Conservation (phyloP, 345 rosid species). For the Dipteronia dyeriana region DNA sequence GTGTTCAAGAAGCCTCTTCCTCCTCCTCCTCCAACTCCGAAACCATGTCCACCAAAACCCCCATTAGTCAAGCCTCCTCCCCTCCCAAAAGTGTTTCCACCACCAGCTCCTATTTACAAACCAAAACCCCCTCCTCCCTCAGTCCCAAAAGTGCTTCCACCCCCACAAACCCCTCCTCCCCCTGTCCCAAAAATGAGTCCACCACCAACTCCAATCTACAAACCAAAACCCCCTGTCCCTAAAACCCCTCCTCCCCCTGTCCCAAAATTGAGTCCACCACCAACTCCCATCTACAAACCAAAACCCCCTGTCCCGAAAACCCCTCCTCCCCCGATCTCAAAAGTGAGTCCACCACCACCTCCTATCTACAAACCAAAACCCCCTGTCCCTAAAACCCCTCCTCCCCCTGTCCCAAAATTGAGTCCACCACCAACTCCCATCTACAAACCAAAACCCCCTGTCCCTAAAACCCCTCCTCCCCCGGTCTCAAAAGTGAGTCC, state of each 20-base stretch:
- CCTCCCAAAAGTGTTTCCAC: conserved; percentile 32
- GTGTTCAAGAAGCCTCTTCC: not conserved
- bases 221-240: no score
- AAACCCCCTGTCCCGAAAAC: conserved; percentile 1
- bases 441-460: conserved; percentile 20
- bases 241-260: conserved; percentile 31
- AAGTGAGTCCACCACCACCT: conserved; percentile 30
- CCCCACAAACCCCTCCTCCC: conserved; percentile 2
- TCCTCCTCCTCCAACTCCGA: not conserved
- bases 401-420: conserved; percentile 24
- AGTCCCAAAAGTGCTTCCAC: conserved; percentile 29
- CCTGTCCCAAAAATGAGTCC: not conserved
- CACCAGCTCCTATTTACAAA: conserved; percentile 24
- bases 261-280: conserved; percentile 10
- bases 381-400: conserved; percentile 28
- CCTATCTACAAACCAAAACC: no score
- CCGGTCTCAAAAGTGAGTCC: conserved; percentile 25
- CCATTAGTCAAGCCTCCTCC: conserved; percentile 22
- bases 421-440: conserved; percentile 3
- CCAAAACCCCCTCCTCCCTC: conserved; percentile 31
- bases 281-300: conserved; percentile 14
- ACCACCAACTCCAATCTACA: no score
- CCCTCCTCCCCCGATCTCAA: conserved; percentile 18
- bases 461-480: conserved; percentile 3
- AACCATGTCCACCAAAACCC: conserved; percentile 1